Conservation (phyloP, 78 protist genomes). For the Monosiga brevicollis region DNA sequence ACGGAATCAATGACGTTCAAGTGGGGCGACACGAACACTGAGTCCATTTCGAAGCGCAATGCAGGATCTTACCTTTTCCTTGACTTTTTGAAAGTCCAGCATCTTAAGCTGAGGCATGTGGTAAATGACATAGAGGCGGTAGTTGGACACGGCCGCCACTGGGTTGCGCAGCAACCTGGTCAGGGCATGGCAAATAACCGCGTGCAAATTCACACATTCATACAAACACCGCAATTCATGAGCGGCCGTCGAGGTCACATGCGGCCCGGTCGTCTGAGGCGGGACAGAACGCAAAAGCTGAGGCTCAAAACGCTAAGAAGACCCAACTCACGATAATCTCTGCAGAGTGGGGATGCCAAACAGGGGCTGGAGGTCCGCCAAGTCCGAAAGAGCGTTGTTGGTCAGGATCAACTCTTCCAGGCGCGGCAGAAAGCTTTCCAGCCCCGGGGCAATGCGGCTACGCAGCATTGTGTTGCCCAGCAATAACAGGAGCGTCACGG, state of each 20-base stretch:
- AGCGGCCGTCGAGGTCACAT: no score
- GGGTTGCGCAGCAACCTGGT: slow-evolving; percentile 48
- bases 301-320: not conserved
- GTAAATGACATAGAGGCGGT: slow-evolving; percentile 59
- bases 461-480: no score
- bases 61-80: slow-evolving; percentile 17
- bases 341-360: not conserved
- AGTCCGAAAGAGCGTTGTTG: slow-evolving; percentile 35
- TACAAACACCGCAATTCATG: no score
- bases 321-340: not conserved
- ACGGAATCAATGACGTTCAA: no score
- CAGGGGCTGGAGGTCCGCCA: slow-evolving; percentile 6
- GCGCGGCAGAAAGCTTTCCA: slow-evolving; percentile 16
- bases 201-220: not conserved
- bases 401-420: slow-evolving; percentile 47
- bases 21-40: no score
- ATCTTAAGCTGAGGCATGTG: slow-evolving; percentile 45
- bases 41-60: no score
- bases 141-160: slow-evolving; percentile 30
- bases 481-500: no score
- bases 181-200: slow-evolving; percentile 18
- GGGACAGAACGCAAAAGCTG: not conserved
- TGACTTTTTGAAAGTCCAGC: slow-evolving; percentile 65
- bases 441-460: not conserved
- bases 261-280: not conserved